Evolutionary conservation across 805 yeast genomes (phyloP).

Genomic region (Cyberlindnera saturnus): DNA sequence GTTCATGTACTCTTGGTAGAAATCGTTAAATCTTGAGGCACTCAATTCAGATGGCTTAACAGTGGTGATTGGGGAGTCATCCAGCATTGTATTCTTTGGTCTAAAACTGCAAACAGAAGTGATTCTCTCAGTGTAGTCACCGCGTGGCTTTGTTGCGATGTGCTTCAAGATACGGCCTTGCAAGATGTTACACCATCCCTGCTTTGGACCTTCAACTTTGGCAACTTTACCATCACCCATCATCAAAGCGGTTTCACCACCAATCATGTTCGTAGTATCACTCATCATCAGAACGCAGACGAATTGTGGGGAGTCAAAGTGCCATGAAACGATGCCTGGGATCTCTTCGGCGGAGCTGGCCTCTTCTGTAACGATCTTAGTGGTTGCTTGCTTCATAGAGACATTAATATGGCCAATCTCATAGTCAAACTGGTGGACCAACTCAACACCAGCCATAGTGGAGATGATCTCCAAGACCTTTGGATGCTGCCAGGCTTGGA

Average conservation of each 20-base stretch:
- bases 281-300: conserved; percentile 60
- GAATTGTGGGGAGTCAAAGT: conserved; percentile 56
- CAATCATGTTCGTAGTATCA: conserved; percentile 52
- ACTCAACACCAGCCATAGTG: conserved; percentile 42
- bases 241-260: conserved; percentile 53
- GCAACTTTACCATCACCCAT: conserved; percentile 23
- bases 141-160: conserved; percentile 39
- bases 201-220: conserved; percentile 34
- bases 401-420: conserved; percentile 51
- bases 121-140: conserved; percentile 33
- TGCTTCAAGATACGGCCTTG: conserved; percentile 43
- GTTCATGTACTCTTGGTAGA: conserved; percentile 34
- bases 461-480: conserved; percentile 46
- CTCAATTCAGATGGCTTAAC: conserved; percentile 34
- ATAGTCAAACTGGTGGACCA: conserved; percentile 32
- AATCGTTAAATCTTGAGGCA: conserved; percentile 32
- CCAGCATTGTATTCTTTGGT: conserved; percentile 32
- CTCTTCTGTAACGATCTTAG: conserved; percentile 6
- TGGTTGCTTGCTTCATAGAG: conserved; percentile 31
- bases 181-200: conserved; percentile 44
- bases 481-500: conserved; percentile 56
- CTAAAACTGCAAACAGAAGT: conserved; percentile 37
- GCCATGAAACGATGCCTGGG: conserved; percentile 60
- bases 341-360: conserved; percentile 20
- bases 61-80: conserved; percentile 36